These are phyloP conservation scores for Alnus glutinosa DNA, from an alignment of 306 rosid genomes.

Conservation along the genomic window DNA sequence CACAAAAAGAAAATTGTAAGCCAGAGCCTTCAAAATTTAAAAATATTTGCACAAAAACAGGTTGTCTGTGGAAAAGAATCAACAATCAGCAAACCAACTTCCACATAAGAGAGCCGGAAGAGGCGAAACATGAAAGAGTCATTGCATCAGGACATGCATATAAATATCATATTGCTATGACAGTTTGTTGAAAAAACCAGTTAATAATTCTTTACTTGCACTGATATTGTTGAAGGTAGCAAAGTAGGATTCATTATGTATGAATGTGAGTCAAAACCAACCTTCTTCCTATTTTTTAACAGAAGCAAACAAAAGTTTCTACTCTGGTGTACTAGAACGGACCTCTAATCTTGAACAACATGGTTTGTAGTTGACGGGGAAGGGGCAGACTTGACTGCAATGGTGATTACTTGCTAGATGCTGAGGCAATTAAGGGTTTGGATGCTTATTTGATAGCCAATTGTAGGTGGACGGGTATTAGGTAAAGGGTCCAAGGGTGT, in stretches of 20 bases:
- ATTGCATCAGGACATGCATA: neutral
- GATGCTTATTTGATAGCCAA: neutral
- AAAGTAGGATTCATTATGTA: neutral
- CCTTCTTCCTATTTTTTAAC: neutral
- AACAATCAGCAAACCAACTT: slow-evolving; percentile 1
- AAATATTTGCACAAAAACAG: neutral
- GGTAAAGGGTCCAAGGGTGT: neutral
- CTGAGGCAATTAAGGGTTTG: neutral
- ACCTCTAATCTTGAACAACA: neutral
- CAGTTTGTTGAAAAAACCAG: no score
- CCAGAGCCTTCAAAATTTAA: slow-evolving; percentile 16
- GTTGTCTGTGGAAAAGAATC: neutral
- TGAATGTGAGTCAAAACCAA: neutral
- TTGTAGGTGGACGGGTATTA: neutral
- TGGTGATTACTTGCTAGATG: neutral
- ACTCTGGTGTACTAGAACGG: neutral
- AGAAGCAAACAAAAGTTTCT: neutral
- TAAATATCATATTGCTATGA: neutral
- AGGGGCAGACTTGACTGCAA: neutral
- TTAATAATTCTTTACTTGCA: neutral
- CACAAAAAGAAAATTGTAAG: slow-evolving; percentile 21
- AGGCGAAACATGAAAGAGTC: neutral
- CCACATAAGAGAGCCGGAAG: neutral
- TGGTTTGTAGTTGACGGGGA: neutral
- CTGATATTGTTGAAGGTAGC: neutral